Evolutionary conservation across 179 eudicot genomes (phyloP).

Genomic region (Dionaea muscipula): DNA sequence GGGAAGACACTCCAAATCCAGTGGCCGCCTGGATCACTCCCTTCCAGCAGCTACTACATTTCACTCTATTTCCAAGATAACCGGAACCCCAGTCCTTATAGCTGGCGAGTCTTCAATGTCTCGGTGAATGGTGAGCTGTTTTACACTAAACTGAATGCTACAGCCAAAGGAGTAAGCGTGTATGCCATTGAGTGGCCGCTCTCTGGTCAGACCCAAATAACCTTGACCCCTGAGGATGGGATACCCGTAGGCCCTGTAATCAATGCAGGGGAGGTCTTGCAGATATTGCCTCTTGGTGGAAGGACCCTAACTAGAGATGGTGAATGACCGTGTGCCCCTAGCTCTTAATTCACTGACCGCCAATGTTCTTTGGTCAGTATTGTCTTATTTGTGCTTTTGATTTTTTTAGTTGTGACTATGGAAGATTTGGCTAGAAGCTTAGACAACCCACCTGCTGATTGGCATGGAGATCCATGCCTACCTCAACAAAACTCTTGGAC

Average conservation of each 20-base stretch:
- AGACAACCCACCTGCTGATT: slow-evolving; percentile 48
- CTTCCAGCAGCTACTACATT: slow-evolving; percentile 41
- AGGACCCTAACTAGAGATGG: slow-evolving; percentile 57
- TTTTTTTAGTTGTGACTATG: slow-evolving; percentile 37
- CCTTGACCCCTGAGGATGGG: slow-evolving; percentile 28
- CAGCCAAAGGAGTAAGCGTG: slow-evolving; percentile 51
- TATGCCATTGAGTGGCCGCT: slow-evolving; percentile 58
- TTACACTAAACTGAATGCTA: slow-evolving; percentile 37
- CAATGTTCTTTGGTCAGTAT: background rate
- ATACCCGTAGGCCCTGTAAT: slow-evolving; percentile 59
- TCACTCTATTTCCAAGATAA: slow-evolving; percentile 80
- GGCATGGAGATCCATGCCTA: slow-evolving; percentile 91
- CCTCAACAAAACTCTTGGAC: slow-evolving; percentile 59
- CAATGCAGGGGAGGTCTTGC: slow-evolving; percentile 69
- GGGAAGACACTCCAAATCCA: slow-evolving; percentile 42
- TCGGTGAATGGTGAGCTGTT: slow-evolving; percentile 40
- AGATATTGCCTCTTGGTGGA: slow-evolving; percentile 36
- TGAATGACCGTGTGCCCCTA: slow-evolving; percentile 10
- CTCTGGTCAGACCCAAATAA: slow-evolving; percentile 36
- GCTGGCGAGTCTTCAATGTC: slow-evolving; percentile 75
- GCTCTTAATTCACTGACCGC: background rate
- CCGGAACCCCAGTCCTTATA: slow-evolving; percentile 52
- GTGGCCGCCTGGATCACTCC: slow-evolving; percentile 56
- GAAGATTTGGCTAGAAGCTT: slow-evolving; percentile 36
- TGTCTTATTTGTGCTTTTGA: background rate